A percentile compares a stretch with the other conserved stretches of the same genome.
Evolutionary conservation across 306 rosid genomes (phyloP).

Genomic region (Argentina anserina): DNA sequence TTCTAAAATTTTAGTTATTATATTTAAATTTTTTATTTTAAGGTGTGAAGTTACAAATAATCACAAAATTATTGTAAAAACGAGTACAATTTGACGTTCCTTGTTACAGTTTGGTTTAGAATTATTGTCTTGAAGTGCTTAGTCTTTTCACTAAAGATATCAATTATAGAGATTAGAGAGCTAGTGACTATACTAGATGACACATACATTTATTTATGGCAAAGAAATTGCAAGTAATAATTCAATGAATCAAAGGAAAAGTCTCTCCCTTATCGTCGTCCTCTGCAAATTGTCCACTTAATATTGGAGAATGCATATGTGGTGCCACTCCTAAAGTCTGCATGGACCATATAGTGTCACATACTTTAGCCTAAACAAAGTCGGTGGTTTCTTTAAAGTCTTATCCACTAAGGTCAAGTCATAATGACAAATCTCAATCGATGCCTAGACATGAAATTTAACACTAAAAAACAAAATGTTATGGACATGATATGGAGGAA

Average conservation of each 20-base stretch:
- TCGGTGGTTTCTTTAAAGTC: background rate
- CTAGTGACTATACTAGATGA: too few species aligned
- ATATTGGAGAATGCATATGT: background rate
- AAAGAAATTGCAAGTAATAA: background rate
- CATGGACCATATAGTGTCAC: background rate
- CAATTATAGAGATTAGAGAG: too few species aligned
- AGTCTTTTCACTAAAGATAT: too few species aligned
- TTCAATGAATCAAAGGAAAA: background rate
- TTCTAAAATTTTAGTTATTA: too few species aligned
- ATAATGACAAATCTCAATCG: background rate
- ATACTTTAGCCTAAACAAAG: background rate
- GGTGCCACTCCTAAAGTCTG: background rate
- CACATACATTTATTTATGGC: background rate
- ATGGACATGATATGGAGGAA: conserved; percentile 5
- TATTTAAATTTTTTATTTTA: too few species aligned
- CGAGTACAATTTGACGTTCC: too few species aligned
- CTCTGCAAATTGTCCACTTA: background rate
- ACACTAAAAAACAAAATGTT: background rate
- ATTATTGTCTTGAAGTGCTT: too few species aligned
- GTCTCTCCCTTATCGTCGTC: background rate
- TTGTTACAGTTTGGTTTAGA: too few species aligned
- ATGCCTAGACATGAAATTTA: conserved; percentile 3
- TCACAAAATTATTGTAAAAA: too few species aligned
- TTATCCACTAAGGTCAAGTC: background rate
- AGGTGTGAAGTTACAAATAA: too few species aligned